Base-by-base conservation (phyloP, 106 monocot genomes). In the Allium cepa region DNA sequence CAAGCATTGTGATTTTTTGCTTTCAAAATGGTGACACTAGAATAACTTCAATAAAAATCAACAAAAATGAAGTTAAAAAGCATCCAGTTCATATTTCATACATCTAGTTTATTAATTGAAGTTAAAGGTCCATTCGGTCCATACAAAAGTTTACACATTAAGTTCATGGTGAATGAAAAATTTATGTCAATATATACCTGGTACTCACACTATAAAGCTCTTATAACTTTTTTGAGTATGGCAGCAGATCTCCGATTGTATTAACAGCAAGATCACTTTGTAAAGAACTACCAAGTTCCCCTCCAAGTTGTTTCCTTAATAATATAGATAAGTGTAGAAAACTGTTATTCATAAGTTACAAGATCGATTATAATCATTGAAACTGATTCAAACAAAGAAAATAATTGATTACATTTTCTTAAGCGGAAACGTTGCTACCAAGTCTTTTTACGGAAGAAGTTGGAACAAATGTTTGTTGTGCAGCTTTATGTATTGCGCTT, bases 391-490 rank as follows among this genome's bases (percentile, higher is more conserved):
- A 59, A 17, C 22, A 26, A 46, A 57, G n/a, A 66, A 11, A 16
- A 59, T 9, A 27, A 67, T 11, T 56, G 4, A 70, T 80, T 90
- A 92, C 92, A 90, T 99, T 74, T 99, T 99, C 80, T 90, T 99
- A 48, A 99, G 82, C 0, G 89, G 99, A 61, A 99, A 85, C 11
- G 82, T 87, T 76, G 87, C 84, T 59, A 99, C 76, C 52, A 99
- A 81, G 50, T 85, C 81, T 64, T 74, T 71, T 46, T n/a, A 99
- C 87, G 66, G 89, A 80, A 60, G 92, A 93, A 47, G 83, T 77
- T 22, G 87, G 99, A 9, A 99, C 92, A 62, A 93, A 68, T 57
- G 99, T 99, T 77, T 99, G 92, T 60, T 99, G 99, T 66, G 92
- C 92, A 78, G 90, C 92, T 62, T 92, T 99, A 76, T 99, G 74